These are phyloP conservation scores for Golubevia sp. DNA, from an alignment of 1,284 basidiomycete species.

Conservation along the genomic window DNA sequence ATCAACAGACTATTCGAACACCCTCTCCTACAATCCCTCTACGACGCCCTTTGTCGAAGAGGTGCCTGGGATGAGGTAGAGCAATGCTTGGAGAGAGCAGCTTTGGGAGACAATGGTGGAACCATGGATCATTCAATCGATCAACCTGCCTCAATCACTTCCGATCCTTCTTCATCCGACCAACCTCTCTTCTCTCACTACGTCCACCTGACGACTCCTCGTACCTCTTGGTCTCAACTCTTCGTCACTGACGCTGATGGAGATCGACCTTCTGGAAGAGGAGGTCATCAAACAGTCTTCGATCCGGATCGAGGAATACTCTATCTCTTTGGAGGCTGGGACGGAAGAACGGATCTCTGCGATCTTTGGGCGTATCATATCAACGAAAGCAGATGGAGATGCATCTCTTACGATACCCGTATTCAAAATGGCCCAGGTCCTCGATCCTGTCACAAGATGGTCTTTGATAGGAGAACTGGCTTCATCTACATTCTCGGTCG, in stretches of 20 bases:
- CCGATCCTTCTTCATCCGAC: constrained; percentile 1
- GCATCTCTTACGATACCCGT: constrained; percentile 35
- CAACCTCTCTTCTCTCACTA: constrained; percentile 39
- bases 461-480: constrained; percentile 40
- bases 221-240: constrained; percentile 32
- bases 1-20: constrained; percentile 66
- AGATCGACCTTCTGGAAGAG: constrained; percentile 29
- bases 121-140: neutral
- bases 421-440: constrained; percentile 39
- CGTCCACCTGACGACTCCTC: constrained; percentile 31
- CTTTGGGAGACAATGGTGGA: constrained; percentile 21
- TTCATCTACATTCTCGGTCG: constrained; percentile 48
- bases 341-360: constrained; percentile 31
- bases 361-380: constrained; percentile 50
- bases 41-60: constrained; percentile 71
- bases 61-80: constrained; percentile 73
- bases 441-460: constrained; percentile 51
- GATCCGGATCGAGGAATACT: constrained; percentile 39
- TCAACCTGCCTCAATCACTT: neutral
- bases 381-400: constrained; percentile 30
- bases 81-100: constrained; percentile 29
- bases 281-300: constrained; percentile 41
- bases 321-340: constrained; percentile 51
- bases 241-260: constrained; percentile 12
- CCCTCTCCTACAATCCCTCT: constrained; percentile 72